Base-by-base conservation (phyloP, 2,329 filamentous ascomycete genomes). In the Shiraia sp. region DNA sequence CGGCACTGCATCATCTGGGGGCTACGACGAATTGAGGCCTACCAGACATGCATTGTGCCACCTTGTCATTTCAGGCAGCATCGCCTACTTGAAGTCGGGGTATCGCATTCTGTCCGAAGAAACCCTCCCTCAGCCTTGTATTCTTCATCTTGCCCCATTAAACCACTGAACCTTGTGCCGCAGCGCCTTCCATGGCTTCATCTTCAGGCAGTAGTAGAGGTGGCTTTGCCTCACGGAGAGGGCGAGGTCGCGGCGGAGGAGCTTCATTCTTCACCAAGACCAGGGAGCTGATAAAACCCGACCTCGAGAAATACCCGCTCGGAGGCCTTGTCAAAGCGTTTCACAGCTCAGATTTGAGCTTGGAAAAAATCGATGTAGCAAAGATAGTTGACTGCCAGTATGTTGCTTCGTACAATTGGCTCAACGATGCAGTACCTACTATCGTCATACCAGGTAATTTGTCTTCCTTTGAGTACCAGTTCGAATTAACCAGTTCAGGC, bases 321-420 rank as follows among this genome's bases (percentile, higher is more conserved):
- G 68, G 68, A 10, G 15, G 58, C 6, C 39, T 65, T 7, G 13
- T 71, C 17, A 35, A 45, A 10, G 51, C 47, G 6, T 22, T 69
- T 14, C 42, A 26, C 4, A 35, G 14, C 7, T 40, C 47, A 12
- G 46, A 57, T 19, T 40, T 63, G 7, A 38, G 37, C 7, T 6
- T 22, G 7, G 15, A 13, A 3, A 12, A 26, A 3, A 19, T 32
- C 2, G 23, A 16, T n/a, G 4, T 29, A 6, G 2, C 10, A 12
- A n/a, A 33, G 6, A 78, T 78, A 40, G 61, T 51, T 6, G 52
- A 73, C 34, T 67, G 65, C 45, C 42, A 72, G 28, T 73, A 74
- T 54, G 52, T 79, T 22, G 71, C 74, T 14, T 80, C 78, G 0
- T 81, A 78, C 65, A 81, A 75, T 50, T 81, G 77, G 78, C 25